Base-by-base conservation (phyloP, 2,329 filamentous ascomycete genomes). In the Teratosphaeria epicoccoides region DNA sequence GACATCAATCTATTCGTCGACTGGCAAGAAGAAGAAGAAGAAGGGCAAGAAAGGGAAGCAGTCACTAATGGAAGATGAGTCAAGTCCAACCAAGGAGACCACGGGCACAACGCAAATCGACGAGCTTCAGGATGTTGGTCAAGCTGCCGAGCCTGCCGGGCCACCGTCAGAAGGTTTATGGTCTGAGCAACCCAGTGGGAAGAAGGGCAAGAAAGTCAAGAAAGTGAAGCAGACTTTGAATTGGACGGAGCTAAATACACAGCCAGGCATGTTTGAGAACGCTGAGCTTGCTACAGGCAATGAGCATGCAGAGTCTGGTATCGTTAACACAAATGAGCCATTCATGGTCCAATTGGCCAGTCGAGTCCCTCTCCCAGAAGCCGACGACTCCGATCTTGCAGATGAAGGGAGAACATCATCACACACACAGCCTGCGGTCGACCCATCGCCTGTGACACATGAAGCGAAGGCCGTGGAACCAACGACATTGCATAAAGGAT, bases 31-130 rank as follows among this genome's bases (percentile, higher is more conserved):
- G 48, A 59, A 59, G 48, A 56, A 52, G 45, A 62, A 64, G 51
- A 63, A 63, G 43, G 52, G 10, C 29, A 68, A 68, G 55, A 67
- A 66, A 45, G 59, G 47, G 44, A 59, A 59, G 45, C 50, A 55
- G 26, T 24, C 24, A 23, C 17, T 25, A 6, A 3, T 29, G 12
- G 20, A 24, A 14, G 44, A 46, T 7, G n/a, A n/a, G 7, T 37
- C 22, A 24, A 23, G 11, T 17, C 11, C 7, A 17, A 24, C 2
- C 47, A 33, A 49, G 9, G 20, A 49, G 22, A 7, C 17, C n/a
- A 17, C 49, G 2, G 49, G 11, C 14, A 17, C 26, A 28, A 25
- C n/a, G 14, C 24, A 20, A 25, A 28, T 9, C 25, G 22, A 25
- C 6, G 17, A 23, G 4, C 3, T 25, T 7, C 7, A 24, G 22